Base-by-base conservation (phyloP, 768 basidiomycete genomes). In the Russula sp. region DNA sequence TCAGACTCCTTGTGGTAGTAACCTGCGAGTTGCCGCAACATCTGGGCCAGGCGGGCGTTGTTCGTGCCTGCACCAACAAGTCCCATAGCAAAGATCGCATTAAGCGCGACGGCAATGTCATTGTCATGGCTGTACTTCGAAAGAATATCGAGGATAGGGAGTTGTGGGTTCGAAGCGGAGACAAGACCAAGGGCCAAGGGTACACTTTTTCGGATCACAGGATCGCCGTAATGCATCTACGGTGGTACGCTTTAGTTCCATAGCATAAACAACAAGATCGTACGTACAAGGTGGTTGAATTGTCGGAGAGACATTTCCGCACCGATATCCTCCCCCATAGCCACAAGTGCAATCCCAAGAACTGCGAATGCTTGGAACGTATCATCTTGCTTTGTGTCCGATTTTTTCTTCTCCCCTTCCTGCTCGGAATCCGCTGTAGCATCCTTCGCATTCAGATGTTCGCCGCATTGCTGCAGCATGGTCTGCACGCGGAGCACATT, bases 121-220 rank as follows among this genome's bases (percentile, higher is more conserved):
- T 90, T 94, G 78, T 99, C 96, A 77, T 99, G 97, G 63, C 93
- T 96, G 77, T 99, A 99, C 74, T 96, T 96, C 7, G 96, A 98
- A 13, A 99, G 84, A 0, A 94, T 98, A 73, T 99, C 97, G 66
- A 99, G 86, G 65, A 99, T 88, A 42, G 88, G 81, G 5, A 98
- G 81, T 75, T 93, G 90, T 13, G 97, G 97, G 74, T 98, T 98
- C 41, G 97, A 99, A 38, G 93, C 85, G 73, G 88, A 94, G 73
- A 98, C 83, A 59, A 98, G 85, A 61, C 93, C 96, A 54, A 99
- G 87, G 16, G 96, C 97, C 18, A 99, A 85, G 20, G 97, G 97
- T 29, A 99, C 87, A 2, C 89, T 79, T 79, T 91, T 92, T 36
- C 97, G 88, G 68, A 98, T 92, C 66, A 84, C 77, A 6, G 93